Evolutionary conservation across 768 basidiomycete species (phyloP), one percentile per base, ranked within the genome.

Genomic region (Trametes cingulata): DNA sequence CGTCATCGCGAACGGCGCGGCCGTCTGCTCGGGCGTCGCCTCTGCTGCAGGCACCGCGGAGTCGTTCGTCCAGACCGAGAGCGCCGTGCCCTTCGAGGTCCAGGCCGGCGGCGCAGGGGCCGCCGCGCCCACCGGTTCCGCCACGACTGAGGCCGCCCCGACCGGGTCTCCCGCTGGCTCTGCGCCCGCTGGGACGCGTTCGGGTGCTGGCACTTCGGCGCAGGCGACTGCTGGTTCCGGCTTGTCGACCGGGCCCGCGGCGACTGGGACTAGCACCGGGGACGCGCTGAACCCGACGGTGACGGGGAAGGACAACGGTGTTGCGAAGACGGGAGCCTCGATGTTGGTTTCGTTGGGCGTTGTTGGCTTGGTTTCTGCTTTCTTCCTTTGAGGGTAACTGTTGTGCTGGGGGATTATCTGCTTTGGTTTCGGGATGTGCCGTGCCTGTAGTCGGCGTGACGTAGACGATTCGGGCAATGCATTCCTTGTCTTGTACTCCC

Each of bases 1-100:
- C 66, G 59, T 60, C 2, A 63, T 75, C 51, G 25, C 56, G 0
- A 62, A 47, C 41, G 66, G 63, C 8, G 20, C 62, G 10, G 73
- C 73, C 6, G 52, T 65, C 41, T 77, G 76, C 67, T 64, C 64
- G 7, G 67, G 40, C 37, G 64, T 67, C 37, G 64, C 53, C 41
- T 56, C 48, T 35, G 52, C 20, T 14, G 51, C 29, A 6, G 52
- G 39, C 13, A 52, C 33, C 22, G 35, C 20, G 27, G 37, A 57
- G 36, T 39, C 56, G 27, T 6, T 42, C 39, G n/a, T 49, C 19
- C 60, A 20, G 5, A 65, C 46, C 12, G 58, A 59, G 40, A 62
- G 61, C 22, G 60, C 61, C 20, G 50, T 33, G 13, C 53, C 69
- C 9, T 72, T 75, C 58, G 68, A 56, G 10, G 65, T 76, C 0